phyloP scores from a whole-genome alignment of 257 asterid genomes.

The Apocynum venetum region DNA sequence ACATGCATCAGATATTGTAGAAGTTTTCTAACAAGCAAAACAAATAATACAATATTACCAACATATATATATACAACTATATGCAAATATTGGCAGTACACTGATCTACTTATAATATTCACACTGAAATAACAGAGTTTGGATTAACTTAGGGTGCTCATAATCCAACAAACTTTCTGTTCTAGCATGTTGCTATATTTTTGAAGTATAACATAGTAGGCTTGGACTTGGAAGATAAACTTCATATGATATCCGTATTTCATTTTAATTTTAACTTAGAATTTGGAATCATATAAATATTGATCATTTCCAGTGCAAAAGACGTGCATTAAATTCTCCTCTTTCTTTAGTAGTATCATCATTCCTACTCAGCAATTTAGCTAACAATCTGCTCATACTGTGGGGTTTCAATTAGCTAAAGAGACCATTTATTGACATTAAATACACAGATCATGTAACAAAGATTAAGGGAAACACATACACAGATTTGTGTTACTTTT shows the following conservation, averaged over 20 bases:
- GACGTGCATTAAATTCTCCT: background rate
- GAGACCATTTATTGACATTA: background rate
- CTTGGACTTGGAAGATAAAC: background rate
- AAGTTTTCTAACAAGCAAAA: background rate
- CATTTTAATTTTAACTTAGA: background rate
- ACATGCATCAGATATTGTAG: no score
- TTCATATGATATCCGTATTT: background rate
- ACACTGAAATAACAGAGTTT: background rate
- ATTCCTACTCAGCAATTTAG: background rate
- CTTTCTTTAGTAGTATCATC: background rate
- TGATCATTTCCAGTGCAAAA: background rate
- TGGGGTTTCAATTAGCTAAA: background rate
- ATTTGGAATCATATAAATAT: background rate
- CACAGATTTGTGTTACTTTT: background rate
- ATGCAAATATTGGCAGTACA: background rate
- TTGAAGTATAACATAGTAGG: background rate
- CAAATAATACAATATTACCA: background rate
- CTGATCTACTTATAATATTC: background rate
- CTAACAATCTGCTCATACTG: background rate
- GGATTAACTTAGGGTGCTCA: background rate
- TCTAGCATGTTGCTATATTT: background rate
- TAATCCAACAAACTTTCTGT: background rate
- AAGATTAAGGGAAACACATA: background rate
- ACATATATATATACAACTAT: background rate
- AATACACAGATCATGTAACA: background rate